Percentiles rank a stretch among this genome's conserved stretches.
These are phyloP conservation scores for Fusarium burgessii DNA, from an alignment of 2,329 filamentous ascomycete species.

Conservation along the genomic window DNA sequence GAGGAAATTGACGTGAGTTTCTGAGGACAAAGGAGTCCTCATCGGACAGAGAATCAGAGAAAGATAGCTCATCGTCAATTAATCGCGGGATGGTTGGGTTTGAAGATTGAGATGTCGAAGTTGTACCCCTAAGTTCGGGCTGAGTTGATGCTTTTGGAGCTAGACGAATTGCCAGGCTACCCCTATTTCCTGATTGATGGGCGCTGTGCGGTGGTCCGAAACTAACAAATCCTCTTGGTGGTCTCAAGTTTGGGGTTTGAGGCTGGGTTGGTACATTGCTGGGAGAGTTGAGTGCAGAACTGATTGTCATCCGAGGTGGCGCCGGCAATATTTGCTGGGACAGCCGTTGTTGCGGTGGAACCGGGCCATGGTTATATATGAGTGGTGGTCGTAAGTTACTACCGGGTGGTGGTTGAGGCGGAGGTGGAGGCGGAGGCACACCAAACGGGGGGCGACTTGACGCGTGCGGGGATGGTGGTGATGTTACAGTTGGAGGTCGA, in stretches of 20 bases:
- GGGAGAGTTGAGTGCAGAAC: neutral
- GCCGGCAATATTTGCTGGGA: slow-evolving; percentile 8
- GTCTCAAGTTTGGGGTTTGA: slow-evolving; percentile 1
- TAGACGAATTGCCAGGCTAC: neutral
- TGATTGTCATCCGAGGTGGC: neutral
- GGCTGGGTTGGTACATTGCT: neutral
- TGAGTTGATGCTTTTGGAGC: slow-evolving; percentile 2
- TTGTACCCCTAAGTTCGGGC: slow-evolving; percentile 7
- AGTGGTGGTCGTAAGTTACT: slow-evolving; percentile 27
- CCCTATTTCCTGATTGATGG: neutral
- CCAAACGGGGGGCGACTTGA: slow-evolving; percentile 7
- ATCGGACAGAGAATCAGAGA: slow-evolving; percentile 44
- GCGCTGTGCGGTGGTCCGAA: slow-evolving; percentile 5
- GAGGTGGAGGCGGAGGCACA: slow-evolving; percentile 24
- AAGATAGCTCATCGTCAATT: slow-evolving; percentile 34
- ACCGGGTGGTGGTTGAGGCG: slow-evolving; percentile 25
- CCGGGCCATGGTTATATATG: slow-evolving; percentile 9
- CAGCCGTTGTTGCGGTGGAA: slow-evolving; percentile 12
- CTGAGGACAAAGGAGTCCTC: slow-evolving; percentile 48
- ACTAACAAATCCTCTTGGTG: slow-evolving; percentile 5
- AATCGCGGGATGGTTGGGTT: slow-evolving; percentile 43
- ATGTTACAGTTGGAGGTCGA: slow-evolving; percentile 16
- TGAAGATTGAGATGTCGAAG: slow-evolving; percentile 38
- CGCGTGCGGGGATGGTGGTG: slow-evolving; percentile 7
- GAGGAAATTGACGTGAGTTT: slow-evolving; percentile 50